Conservation (phyloP, 1,284 basidiomycete genomes). For the Megacollybia platyphylla region DNA sequence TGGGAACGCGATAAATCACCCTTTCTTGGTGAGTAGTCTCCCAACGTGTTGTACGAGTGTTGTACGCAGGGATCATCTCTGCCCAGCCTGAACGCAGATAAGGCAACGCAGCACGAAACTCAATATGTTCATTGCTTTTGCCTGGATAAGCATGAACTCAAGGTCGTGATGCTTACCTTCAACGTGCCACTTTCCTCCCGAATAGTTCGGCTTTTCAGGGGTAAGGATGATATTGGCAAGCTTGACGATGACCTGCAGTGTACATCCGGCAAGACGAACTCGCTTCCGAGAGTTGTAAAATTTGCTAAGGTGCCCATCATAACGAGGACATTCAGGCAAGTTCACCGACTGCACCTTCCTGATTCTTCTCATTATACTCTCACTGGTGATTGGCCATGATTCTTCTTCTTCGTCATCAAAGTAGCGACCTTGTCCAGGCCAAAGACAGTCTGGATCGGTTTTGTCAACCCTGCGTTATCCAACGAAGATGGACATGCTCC, state of each 20-base stretch:
- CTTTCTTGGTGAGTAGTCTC: constrained; percentile 18
- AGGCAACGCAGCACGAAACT: neutral
- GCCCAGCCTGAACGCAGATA: neutral
- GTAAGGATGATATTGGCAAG: constrained; percentile 33
- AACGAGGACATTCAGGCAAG: constrained; percentile 9
- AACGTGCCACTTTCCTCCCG: constrained; percentile 23
- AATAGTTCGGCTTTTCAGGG: constrained; percentile 26
- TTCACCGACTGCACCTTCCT: too few species aligned
- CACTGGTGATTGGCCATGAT: neutral
- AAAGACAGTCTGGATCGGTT: neutral
- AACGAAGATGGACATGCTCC: constrained; percentile 9
- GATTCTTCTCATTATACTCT: neutral
- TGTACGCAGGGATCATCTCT: constrained; percentile 11
- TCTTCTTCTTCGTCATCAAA: neutral
- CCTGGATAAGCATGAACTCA: neutral
- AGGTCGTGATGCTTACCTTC: constrained; percentile 15
- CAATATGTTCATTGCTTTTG: constrained; percentile 27
- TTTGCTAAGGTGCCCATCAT: constrained; percentile 8
- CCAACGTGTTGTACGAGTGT: constrained; percentile 20
- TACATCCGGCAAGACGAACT: constrained; percentile 9
- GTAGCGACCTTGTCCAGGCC: neutral
- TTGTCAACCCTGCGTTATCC: neutral
- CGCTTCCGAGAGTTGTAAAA: constrained; percentile 11
- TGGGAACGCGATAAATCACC: constrained; percentile 27
- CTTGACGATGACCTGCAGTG: constrained; percentile 37